phyloP scores from a whole-genome alignment of 768 basidiomycete species.

The Cantharellus anzutake region DNA sequence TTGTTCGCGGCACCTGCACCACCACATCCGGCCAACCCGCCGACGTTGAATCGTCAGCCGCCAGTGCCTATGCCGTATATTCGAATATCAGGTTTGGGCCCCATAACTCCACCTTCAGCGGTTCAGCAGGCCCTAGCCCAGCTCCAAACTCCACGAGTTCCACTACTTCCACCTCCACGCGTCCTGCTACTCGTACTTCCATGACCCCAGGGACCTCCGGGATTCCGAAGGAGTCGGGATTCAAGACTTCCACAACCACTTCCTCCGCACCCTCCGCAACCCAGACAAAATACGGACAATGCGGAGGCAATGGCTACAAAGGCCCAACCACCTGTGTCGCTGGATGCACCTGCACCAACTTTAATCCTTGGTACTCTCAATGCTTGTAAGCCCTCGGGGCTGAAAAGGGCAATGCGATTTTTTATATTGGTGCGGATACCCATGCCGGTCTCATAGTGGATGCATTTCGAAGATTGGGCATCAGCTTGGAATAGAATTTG shows the following conservation, averaged over 20 bases:
- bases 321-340: conserved; percentile 5
- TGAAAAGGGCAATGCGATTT: too few species aligned
- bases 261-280: not conserved
- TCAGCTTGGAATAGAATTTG: not conserved
- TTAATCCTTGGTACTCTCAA: conserved; percentile 2
- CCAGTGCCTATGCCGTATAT: conserved; percentile 4
- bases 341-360: conserved; percentile 1
- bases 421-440: too few species aligned
- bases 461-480: too few species aligned
- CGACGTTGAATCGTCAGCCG: conserved; percentile 3
- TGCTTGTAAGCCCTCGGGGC: conserved; percentile 2
- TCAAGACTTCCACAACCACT: not conserved
- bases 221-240: too few species aligned
- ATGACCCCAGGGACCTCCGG: not conserved
- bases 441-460: too few species aligned
- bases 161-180: not conserved
- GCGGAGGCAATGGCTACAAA: conserved; percentile 4
- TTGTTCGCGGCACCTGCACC: conserved; percentile 6
- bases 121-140: not conserved
- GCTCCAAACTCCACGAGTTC: not conserved
- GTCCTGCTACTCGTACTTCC: not conserved
- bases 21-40: conserved; percentile 7
- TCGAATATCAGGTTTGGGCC: conserved; percentile 9
- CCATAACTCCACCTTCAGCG: not conserved
- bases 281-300: not conserved